Evolutionary conservation across 2,329 filamentous ascomycete species (phyloP).

Genomic region (Aspergillus ibericus): DNA sequence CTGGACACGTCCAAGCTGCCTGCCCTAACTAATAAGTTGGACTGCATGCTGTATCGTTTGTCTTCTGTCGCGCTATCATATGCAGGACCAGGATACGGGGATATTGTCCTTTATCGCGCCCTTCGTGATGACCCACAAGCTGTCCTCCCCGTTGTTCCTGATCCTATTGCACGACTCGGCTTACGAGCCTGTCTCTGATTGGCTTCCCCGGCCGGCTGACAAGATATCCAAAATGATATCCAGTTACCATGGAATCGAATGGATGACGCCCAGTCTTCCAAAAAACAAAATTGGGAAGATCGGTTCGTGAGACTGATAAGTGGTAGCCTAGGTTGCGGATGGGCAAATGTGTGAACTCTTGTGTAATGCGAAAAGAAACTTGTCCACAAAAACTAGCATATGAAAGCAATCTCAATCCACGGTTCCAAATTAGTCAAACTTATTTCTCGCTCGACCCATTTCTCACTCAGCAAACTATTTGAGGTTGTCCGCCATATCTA

Average conservation of each 20-base stretch:
- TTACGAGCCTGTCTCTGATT: slow-evolving; percentile 25
- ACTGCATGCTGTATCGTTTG: slow-evolving; percentile 22
- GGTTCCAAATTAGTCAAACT: neutral
- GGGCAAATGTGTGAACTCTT: slow-evolving; percentile 23
- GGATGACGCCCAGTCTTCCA: slow-evolving; percentile 7
- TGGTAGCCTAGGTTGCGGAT: slow-evolving; percentile 28
- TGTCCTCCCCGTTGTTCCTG: slow-evolving; percentile 26
- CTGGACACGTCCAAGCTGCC: slow-evolving; percentile 87
- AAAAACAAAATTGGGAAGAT: slow-evolving; percentile 15
- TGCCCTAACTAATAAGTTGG: slow-evolving; percentile 71
- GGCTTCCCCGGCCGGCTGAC: slow-evolving; percentile 21
- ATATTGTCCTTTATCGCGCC: slow-evolving; percentile 10
- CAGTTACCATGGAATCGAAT: slow-evolving; percentile 14
- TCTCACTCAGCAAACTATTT: neutral
- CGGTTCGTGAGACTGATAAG: slow-evolving; percentile 18
- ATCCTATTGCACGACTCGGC: slow-evolving; percentile 20
- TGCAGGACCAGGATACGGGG: slow-evolving; percentile 18
- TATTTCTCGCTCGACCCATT: neutral
- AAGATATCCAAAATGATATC: slow-evolving; percentile 19
- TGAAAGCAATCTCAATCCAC: slow-evolving; percentile 3
- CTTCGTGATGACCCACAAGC: slow-evolving; percentile 28
- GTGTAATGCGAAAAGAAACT: slow-evolving; percentile 22
- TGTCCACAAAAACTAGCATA: slow-evolving; percentile 5
- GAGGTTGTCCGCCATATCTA: neutral
- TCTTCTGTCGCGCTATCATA: slow-evolving; percentile 26